These are phyloP conservation scores for Punctularia strigosozonata DNA, from an alignment of 768 basidiomycete species.

Conservation along the genomic window DNA sequence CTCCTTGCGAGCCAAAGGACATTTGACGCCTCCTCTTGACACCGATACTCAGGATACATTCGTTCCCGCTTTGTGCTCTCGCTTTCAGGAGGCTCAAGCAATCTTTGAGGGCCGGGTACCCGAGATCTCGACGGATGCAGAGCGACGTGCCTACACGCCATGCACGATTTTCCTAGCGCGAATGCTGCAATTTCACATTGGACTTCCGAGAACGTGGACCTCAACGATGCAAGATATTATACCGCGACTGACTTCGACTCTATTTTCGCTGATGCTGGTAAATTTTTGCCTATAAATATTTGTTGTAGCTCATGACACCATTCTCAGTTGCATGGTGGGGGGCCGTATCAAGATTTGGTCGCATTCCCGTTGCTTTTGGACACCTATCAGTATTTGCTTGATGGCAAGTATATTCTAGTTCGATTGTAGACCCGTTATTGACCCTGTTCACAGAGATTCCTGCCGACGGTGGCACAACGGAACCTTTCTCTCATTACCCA, in stretches of 20 bases:
- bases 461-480: slow-evolving; percentile 36
- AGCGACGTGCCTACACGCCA: no score
- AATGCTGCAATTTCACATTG: slow-evolving; percentile 61
- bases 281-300: slow-evolving; percentile 4
- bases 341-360: slow-evolving; percentile 40
- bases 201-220: slow-evolving; percentile 51
- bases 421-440: not conserved
- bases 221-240: slow-evolving; percentile 31
- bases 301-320: slow-evolving; percentile 1
- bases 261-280: slow-evolving; percentile 26
- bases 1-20: slow-evolving; percentile 39
- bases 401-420: slow-evolving; percentile 36
- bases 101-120: no score
- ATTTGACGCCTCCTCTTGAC: slow-evolving; percentile 38
- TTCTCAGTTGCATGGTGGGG: slow-evolving; percentile 39
- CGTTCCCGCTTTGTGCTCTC: slow-evolving; percentile 33
- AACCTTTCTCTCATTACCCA: slow-evolving; percentile 60
- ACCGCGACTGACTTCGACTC: slow-evolving; percentile 23
- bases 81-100: slow-evolving; percentile 31
- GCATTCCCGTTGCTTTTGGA: slow-evolving; percentile 60
- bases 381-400: slow-evolving; percentile 61
- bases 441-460: slow-evolving; percentile 42
- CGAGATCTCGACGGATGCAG: no score
- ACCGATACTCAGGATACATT: slow-evolving; percentile 45
- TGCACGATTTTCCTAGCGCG: slow-evolving; percentile 48